These are phyloP conservation scores for Linaria vulgaris DNA, from an alignment of 257 asterid genomes.

Conservation along the genomic window DNA sequence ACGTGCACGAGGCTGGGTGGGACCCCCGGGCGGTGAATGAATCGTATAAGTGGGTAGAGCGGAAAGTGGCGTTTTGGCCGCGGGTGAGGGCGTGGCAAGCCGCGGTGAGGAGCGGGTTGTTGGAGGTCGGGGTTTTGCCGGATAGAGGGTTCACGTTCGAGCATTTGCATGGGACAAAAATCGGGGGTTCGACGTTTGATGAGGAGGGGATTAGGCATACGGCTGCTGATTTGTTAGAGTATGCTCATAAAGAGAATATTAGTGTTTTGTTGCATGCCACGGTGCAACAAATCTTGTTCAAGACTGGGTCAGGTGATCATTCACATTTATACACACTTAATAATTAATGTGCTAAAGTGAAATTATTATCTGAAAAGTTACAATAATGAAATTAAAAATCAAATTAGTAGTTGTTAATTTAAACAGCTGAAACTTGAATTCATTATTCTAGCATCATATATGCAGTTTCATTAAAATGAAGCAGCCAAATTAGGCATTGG, in stretches of 20 bases:
- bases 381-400: no score
- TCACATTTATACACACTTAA: no score
- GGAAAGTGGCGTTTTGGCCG: slow-evolving; percentile 63
- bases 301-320: slow-evolving; percentile 41
- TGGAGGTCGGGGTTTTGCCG: slow-evolving; percentile 60
- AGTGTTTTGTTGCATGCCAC: slow-evolving; percentile 55
- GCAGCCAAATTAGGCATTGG: no score
- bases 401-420: no score
- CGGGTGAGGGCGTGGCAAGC: slow-evolving; percentile 55
- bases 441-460: no score
- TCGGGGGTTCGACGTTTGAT: slow-evolving; percentile 73
- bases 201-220: slow-evolving; percentile 61
- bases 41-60: slow-evolving; percentile 81
- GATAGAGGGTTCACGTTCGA: slow-evolving; percentile 53
- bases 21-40: slow-evolving; percentile 43
- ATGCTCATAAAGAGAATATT: slow-evolving; percentile 49
- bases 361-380: no score
- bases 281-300: slow-evolving; percentile 51
- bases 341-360: no score
- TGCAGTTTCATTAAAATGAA: no score
- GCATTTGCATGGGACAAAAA: slow-evolving; percentile 68
- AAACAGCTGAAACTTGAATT: no score
- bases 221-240: slow-evolving; percentile 76
- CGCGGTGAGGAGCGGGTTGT: slow-evolving; percentile 64
- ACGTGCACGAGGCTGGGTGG: slow-evolving; percentile 51